Evolutionary conservation across 495 filamentous ascomycete species (phyloP), one percentile per base, ranked within the genome.

Genomic region (Choiromyces venosus): DNA sequence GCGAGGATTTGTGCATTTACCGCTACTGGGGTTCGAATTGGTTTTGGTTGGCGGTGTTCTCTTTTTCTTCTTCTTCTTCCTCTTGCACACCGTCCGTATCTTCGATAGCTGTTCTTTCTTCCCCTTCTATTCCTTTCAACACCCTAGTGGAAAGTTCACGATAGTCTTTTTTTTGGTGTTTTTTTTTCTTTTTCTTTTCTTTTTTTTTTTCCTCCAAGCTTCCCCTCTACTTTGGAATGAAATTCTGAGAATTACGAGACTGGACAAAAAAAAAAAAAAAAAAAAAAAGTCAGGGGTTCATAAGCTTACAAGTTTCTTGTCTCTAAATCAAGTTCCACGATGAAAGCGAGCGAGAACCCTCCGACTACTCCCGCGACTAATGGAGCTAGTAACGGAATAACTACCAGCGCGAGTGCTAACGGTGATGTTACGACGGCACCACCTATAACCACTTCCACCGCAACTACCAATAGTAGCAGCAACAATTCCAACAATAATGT

Each of bases 301-400:
- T 72, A 70, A 77, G 75, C 70, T 61, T 61, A 61, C 52, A 4
- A 33, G 12, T 61, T 61, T 61, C 52, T 61, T 33, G 33, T 61
- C 52, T 61, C 52, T 61, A 16, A 29, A 61, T 33, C 25, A 61
- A 61, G 52, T 61, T 61, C 9, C 52, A 73, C 69, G 75, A 77
- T 72, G 65, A 77, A 77, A 70, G 69, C 74, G 75, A 74, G 74
- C 69, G 75, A 77, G 35, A 70, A 66, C 33, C 36, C 66, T 40
- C 36, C 66, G 66, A 67, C 66, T 67, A 29, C 36, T 12, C 36
- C 66, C 66, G 38, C 66, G 36, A 29, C 36, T 14, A 67, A 21
- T 10, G 66, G 36, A 67, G 66, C 66, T 29, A 37, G 52, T 33
- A 61, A 61, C 52, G 52, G 52, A 29, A 61, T 61, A 61, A 33